Percentiles rank a stretch among this genome's conserved stretches.
These are phyloP conservation scores for Aureobasidium leucospermi DNA, from an alignment of 2,329 filamentous ascomycete genomes.

Conservation along the genomic window DNA sequence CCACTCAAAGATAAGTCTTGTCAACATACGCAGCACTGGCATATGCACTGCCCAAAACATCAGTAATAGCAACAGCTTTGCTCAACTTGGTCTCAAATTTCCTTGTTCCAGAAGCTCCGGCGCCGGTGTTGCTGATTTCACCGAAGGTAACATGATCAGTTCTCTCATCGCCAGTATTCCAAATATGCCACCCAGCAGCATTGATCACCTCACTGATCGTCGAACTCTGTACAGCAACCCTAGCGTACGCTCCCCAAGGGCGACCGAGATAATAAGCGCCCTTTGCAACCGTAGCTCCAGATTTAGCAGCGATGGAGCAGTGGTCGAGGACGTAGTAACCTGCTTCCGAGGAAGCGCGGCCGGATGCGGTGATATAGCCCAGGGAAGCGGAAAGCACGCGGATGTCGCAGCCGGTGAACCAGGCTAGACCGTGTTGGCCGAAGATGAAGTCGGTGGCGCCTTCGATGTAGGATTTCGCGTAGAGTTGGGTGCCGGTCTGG, in stretches of 20 bases:
- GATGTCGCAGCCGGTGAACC: conserved; percentile 46
- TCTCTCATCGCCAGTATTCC: conserved; percentile 43
- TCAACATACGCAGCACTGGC: conserved; percentile 35
- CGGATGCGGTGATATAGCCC: conserved; percentile 41
- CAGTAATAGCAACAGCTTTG: conserved; percentile 35
- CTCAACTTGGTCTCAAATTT: conserved; percentile 38
- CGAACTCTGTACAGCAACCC: conserved; percentile 47
- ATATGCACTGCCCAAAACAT: conserved; percentile 40
- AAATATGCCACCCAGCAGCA: conserved; percentile 50
- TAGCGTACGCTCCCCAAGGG: conserved; percentile 45
- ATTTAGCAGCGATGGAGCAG: conserved; percentile 38
- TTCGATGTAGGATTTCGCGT: conserved; percentile 49
- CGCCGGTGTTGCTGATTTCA: conserved; percentile 54
- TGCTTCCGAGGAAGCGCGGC: conserved; percentile 33
- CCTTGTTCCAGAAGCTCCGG: conserved; percentile 47
- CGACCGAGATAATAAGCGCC: conserved; percentile 46
- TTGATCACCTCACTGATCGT: conserved; percentile 51
- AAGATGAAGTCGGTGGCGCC: conserved; percentile 57
- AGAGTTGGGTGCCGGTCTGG: conserved; percentile 48
- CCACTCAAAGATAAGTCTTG: conserved; percentile 28
- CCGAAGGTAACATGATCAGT: conserved; percentile 49
- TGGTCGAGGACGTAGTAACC: conserved; percentile 53
- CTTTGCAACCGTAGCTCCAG: conserved; percentile 29
- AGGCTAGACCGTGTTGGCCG: conserved; percentile 44
- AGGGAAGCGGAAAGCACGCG: conserved; percentile 33